Base-by-base conservation (phyloP, 345 rosid species). In the Garcia nutans region DNA sequence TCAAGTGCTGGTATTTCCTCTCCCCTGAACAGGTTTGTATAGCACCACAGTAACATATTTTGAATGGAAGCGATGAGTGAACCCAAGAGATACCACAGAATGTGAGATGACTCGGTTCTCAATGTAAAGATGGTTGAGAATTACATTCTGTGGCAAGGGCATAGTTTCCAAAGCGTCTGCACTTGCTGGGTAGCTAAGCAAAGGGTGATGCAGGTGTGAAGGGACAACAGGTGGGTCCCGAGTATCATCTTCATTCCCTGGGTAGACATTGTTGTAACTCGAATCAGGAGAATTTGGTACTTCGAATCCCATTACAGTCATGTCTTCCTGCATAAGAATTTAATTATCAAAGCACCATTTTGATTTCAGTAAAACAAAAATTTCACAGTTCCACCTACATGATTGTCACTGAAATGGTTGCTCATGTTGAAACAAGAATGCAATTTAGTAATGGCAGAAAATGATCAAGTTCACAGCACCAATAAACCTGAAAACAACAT, bases 41-140 rank as follows among this genome's bases (percentile, higher is more conserved):
- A 96, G 86, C 81, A 96, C 97, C 28, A 93, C 96, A 57, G 97
- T 93, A 50, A 96, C 99, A 74, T 76, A 96, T 84, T 93, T 93
- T 50, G 99, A 82, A 70, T 79, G 86, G 83, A 92, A 96, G 68
- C 98, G 93, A 73, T 96, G 99, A 67, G 97, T 88, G 86, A 91
- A 89, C 44, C 99, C 99, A 12, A 96, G 93, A 11, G 97, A 97
- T 73, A 93, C 97, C 49, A 92, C 92, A 1, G 99, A 90, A 56
- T 97, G 89, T 33, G 98, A 97, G 41, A 92, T 72, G 45, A 91
- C 97, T 74, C 92, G 79, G 80, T 91, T 92, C 78, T 96, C 97
- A 20, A 96, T 96, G 76, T 90, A 96, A 16, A 96, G 93, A 64
- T 96, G 99, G 86, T 96, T 96, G 76, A 93, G 87, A 77, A 84